A percentile compares a stretch with the other conserved stretches of the same genome.
Conservation (phyloP, 2,329 filamentous ascomycete species). For the Atkinsonella hypoxylon region DNA sequence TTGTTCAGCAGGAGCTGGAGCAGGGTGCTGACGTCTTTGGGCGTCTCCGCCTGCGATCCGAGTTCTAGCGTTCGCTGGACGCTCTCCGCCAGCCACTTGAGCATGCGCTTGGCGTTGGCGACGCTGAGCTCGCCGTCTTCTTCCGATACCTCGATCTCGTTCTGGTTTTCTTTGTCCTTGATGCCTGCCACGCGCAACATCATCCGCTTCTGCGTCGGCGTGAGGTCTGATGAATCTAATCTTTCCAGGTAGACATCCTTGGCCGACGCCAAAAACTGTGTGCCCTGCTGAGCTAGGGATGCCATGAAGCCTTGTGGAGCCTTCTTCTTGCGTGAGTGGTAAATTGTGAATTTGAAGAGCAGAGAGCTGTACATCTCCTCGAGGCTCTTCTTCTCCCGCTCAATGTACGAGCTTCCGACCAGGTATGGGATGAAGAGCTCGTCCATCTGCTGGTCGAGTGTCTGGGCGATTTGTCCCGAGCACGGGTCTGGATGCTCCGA, state of each 20-base stretch:
- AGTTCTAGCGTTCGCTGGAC: slow-evolving; percentile 85
- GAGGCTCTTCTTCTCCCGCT: slow-evolving; percentile 54
- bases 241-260: slow-evolving; percentile 86
- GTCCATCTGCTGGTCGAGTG: slow-evolving; percentile 60
- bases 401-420: slow-evolving; percentile 57
- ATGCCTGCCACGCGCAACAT: slow-evolving; percentile 82
- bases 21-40: slow-evolving; percentile 82
- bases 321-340: slow-evolving; percentile 80
- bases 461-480: slow-evolving; percentile 73
- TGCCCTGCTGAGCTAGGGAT: slow-evolving; percentile 78
- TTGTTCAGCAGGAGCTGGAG: slow-evolving; percentile 72
- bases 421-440: slow-evolving; percentile 65
- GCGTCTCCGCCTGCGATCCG: slow-evolving; percentile 76
- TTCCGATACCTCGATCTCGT: slow-evolving; percentile 83
- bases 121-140: slow-evolving; percentile 76
- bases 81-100: slow-evolving; percentile 93
- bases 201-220: slow-evolving; percentile 78
- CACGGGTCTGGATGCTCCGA: slow-evolving; percentile 91
- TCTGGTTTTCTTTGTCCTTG: slow-evolving; percentile 62
- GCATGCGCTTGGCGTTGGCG: slow-evolving; percentile 90
- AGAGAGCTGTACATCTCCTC: slow-evolving; percentile 82
- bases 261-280: slow-evolving; percentile 75
- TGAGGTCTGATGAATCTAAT: slow-evolving; percentile 79
- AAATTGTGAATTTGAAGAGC: slow-evolving; percentile 94
- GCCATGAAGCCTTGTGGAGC: slow-evolving; percentile 85